Evolutionary conservation across 139 green algal genomes (phyloP).

Genomic region (Desmodesmus armatus): DNA sequence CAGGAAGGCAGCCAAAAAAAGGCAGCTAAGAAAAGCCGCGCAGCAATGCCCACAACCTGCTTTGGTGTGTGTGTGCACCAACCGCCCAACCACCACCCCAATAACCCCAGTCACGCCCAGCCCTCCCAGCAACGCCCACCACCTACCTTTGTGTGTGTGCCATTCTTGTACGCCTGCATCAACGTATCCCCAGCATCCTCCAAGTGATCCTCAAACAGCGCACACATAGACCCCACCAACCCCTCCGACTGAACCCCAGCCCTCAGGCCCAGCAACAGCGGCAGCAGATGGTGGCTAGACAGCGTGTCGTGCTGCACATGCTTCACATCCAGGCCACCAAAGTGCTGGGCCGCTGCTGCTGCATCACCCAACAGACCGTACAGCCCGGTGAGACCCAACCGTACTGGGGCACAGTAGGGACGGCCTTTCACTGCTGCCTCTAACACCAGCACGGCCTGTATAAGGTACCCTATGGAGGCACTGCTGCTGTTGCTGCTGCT

Average conservation of each 20-base stretch:
- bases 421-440: slow-evolving; percentile 58
- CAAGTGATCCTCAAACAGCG: slow-evolving; percentile 77
- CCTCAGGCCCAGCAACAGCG: slow-evolving; percentile 34
- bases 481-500: background rate
- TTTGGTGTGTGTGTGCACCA: too few species aligned
- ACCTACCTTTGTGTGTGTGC: slow-evolving; percentile 84
- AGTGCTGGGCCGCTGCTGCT: slow-evolving; percentile 38
- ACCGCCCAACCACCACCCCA: too few species aligned
- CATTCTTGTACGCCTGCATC: slow-evolving; percentile 70
- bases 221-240: slow-evolving; percentile 56
- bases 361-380: slow-evolving; percentile 70
- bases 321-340: slow-evolving; percentile 76
- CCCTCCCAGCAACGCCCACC: too few species aligned
- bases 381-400: slow-evolving; percentile 67
- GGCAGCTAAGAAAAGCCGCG: too few species aligned
- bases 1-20: too few species aligned
- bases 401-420: slow-evolving; percentile 62
- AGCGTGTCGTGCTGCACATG: slow-evolving; percentile 82
- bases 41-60: too few species aligned
- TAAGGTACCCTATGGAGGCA: background rate
- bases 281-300: slow-evolving; percentile 72
- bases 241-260: background rate
- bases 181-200: slow-evolving; percentile 77
- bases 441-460: slow-evolving; percentile 60
- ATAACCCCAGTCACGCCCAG: too few species aligned